Percentiles rank a stretch among this genome's conserved stretches.
phyloP scores from a whole-genome alignment of 139 green algal species.

The Eudorina sp. region DNA sequence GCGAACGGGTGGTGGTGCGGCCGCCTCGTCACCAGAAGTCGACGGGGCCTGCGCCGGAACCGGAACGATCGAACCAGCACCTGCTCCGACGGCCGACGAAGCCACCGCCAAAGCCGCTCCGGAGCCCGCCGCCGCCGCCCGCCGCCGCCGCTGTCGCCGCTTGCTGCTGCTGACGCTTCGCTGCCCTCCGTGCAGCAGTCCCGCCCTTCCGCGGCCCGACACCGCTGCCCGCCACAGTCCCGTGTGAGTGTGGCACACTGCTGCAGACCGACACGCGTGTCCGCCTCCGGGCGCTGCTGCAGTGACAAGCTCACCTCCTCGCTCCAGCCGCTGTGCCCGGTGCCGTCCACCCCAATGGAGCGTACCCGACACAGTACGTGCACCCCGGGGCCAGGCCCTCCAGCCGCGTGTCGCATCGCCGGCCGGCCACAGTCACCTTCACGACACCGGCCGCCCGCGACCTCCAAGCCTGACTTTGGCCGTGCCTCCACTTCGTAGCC shows the following conservation, averaged over 20 bases:
- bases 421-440: slow-evolving; percentile 38
- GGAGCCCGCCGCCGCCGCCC: no score
- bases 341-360: slow-evolving; percentile 65
- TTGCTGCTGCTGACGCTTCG: neutral
- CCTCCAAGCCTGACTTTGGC: slow-evolving; percentile 17
- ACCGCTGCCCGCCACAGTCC: neutral
- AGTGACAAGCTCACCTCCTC: slow-evolving; percentile 36
- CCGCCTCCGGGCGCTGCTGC: slow-evolving; percentile 22
- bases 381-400: slow-evolving; percentile 53
- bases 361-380: slow-evolving; percentile 65
- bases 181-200: neutral
- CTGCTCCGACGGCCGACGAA: neutral
- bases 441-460: neutral
- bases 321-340: slow-evolving; percentile 76
- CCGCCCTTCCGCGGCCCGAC: neutral
- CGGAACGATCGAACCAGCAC: neutral
- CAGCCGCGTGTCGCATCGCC: neutral
- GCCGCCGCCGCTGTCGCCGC: neutral
- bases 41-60: neutral
- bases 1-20: neutral
- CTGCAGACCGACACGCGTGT: neutral
- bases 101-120: no score
- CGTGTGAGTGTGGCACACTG: no score
- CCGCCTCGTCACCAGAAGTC: neutral
- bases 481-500: slow-evolving; percentile 59